Base-by-base conservation (phyloP, 1,284 basidiomycete species). In the Ceratobasidium sp. region DNA sequence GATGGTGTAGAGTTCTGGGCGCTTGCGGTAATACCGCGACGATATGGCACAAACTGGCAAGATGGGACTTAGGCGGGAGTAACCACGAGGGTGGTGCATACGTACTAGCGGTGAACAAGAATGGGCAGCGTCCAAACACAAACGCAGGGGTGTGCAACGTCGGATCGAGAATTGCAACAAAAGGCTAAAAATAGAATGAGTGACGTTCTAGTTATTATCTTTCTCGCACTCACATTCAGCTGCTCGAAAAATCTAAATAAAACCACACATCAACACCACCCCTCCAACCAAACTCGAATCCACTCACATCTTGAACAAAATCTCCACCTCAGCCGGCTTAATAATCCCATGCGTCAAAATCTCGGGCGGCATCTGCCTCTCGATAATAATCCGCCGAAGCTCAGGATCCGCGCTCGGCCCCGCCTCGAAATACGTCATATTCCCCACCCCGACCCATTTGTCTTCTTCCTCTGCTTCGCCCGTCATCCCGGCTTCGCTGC, bases 321-420 rank as follows among this genome's bases (percentile, higher is more conserved):
- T 92, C 77, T 95, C 91, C 9, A 95, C 94, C 81, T 96, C 95
- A 69, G 91, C 90, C 0, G 92, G 90, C 0, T 91, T 91, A 62
- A 96, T 93, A 50, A 96, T 85, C 20, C 93, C 93, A 80, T 94
- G 92, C 0, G 95, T 90, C 65, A 96, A 83, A 77, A 96, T 94
- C 82, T 96, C 94, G 0, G 94, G 94, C 0, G 93, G 92, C 81
- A 89, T 91, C 80, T 94, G 92, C 78, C 90, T 90, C 81, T 95
- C 94, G 74, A 95, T 94, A 81, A 96, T 85, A 68, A 88, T 88
- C 74, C 92, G 91, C 20, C 94, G 89, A 71, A 92, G 89, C 42
- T 85, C 87, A 57, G 93, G 87, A 82, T 94, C 88, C 78, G 89
- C 91, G 1, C 91, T 91, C 54, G 93, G 92, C n/a, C 91, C 91